Evolutionary conservation across 805 yeast genomes (phyloP).

Genomic region (Candida awuae): DNA sequence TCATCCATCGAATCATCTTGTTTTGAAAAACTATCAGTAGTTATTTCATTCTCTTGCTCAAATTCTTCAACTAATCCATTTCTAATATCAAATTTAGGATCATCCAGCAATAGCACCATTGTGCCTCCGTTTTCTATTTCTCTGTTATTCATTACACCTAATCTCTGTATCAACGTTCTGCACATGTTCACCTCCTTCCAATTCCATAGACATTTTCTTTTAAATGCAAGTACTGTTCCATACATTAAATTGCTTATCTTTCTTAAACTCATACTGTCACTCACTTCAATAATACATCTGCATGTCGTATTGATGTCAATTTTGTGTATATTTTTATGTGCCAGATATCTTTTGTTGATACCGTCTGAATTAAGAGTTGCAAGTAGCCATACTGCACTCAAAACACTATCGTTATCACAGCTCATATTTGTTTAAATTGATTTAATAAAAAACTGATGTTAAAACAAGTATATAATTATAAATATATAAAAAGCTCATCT

Average conservation of each 20-base stretch:
- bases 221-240: conserved; percentile 43
- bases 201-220: conserved; percentile 30
- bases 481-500: neutral
- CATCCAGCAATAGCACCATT: conserved; percentile 24
- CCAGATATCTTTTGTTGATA: conserved; percentile 18
- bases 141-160: neutral
- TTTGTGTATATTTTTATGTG: conserved; percentile 24
- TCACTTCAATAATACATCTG: conserved; percentile 19
- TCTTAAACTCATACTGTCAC: conserved; percentile 24
- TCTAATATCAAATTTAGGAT: conserved; percentile 26
- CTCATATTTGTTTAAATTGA: neutral
- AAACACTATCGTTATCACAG: neutral
- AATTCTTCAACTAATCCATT: conserved; percentile 5
- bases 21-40: neutral
- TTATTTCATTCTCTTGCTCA: too few relatives aligned
- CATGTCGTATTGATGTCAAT: conserved; percentile 39
- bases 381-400: conserved; percentile 6
- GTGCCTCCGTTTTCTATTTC: neutral
- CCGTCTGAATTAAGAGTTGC: conserved; percentile 5
- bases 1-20: neutral
- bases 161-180: conserved; percentile 31
- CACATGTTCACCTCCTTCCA: conserved; percentile 11
- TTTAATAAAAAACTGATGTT: too few relatives aligned
- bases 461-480: too few relatives aligned
- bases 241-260: conserved; percentile 37